These are phyloP conservation scores for Erythrophleum ivorense DNA, from an alignment of 331 rosid genomes.

Conservation along the genomic window DNA sequence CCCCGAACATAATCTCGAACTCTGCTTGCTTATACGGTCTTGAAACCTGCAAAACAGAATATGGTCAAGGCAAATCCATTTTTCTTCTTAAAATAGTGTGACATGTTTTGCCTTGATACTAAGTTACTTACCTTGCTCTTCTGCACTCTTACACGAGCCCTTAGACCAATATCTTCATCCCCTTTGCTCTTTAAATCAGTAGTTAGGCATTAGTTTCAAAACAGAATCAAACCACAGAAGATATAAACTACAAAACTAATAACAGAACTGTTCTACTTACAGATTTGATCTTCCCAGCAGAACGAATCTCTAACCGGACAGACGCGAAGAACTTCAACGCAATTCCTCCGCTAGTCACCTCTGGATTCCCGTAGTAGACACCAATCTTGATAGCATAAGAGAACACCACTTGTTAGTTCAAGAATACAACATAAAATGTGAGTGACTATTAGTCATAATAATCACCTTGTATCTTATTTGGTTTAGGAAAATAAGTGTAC, in stretches of 20 bases:
- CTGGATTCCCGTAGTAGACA: conserved; percentile 94
- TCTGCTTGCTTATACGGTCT: conserved; percentile 96
- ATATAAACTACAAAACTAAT: too few species aligned
- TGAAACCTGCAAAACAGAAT: conserved; percentile 85
- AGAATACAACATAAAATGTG: too few species aligned
- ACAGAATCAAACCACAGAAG: too few species aligned
- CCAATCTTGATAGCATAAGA: too few species aligned
- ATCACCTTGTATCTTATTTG: conserved; percentile 99
- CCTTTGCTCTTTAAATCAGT: conserved; percentile 61
- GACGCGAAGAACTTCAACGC: conserved; percentile 96
- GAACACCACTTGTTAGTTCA: too few species aligned
- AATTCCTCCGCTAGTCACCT: conserved; percentile 97
- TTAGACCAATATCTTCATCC: conserved; percentile 90
- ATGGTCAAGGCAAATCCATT: too few species aligned
- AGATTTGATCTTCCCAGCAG: conserved; percentile 92
- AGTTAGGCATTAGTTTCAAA: too few species aligned
- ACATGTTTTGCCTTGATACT: too few species aligned
- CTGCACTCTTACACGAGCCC: conserved; percentile 88
- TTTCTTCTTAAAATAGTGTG: too few species aligned
- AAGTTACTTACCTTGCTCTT: conserved; percentile 90
- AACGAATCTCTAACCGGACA: conserved; percentile 86
- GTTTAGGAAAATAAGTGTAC: conserved; percentile 86
- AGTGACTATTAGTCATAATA: too few species aligned
- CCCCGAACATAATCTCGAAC: conserved; percentile 89
- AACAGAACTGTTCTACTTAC: conserved; percentile 62